Conservation (phyloP, 2,329 filamentous ascomycete species). For the Ceratocystis ficicola region DNA sequence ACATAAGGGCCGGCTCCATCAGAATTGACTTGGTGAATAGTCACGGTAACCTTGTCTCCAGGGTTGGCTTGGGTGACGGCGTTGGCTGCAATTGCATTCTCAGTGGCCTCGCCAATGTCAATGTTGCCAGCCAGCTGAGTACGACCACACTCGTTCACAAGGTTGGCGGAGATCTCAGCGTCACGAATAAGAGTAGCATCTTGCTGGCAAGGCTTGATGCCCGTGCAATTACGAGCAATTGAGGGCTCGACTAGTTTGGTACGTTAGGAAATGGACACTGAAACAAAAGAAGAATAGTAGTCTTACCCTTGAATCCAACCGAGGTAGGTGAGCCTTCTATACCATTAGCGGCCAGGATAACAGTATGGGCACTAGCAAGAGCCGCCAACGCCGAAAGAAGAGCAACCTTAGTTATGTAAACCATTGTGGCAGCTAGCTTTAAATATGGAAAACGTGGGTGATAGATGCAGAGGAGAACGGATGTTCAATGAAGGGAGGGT, state of each 20-base stretch:
- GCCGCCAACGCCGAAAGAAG: slow-evolving; percentile 26
- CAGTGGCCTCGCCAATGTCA: slow-evolving; percentile 45
- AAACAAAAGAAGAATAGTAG: neutral
- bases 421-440: slow-evolving; percentile 29
- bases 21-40: slow-evolving; percentile 43
- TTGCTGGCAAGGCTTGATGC: slow-evolving; percentile 53
- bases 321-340: slow-evolving; percentile 33
- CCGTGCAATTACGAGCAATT: slow-evolving; percentile 50
- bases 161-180: slow-evolving; percentile 39
- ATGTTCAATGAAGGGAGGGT: slow-evolving; percentile 14
- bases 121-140: slow-evolving; percentile 51
- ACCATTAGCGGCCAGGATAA: slow-evolving; percentile 38
- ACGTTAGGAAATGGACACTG: slow-evolving; percentile 13
- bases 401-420: slow-evolving; percentile 29
- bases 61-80: slow-evolving; percentile 39
- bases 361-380: slow-evolving; percentile 34
- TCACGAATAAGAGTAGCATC: slow-evolving; percentile 53
- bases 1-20: slow-evolving; percentile 44
- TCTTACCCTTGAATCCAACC: slow-evolving; percentile 38
- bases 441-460: slow-evolving; percentile 27
- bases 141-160: slow-evolving; percentile 50
- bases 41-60: slow-evolving; percentile 35
- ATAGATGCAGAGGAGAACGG: slow-evolving; percentile 22
- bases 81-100: slow-evolving; percentile 37
- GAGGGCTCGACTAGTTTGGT: slow-evolving; percentile 35